Percentiles rank a stretch among this genome's conserved stretches.
These are phyloP conservation scores for Saccharomycopsis schoenii DNA, from an alignment of 805 yeast species.

Conservation along the genomic window DNA sequence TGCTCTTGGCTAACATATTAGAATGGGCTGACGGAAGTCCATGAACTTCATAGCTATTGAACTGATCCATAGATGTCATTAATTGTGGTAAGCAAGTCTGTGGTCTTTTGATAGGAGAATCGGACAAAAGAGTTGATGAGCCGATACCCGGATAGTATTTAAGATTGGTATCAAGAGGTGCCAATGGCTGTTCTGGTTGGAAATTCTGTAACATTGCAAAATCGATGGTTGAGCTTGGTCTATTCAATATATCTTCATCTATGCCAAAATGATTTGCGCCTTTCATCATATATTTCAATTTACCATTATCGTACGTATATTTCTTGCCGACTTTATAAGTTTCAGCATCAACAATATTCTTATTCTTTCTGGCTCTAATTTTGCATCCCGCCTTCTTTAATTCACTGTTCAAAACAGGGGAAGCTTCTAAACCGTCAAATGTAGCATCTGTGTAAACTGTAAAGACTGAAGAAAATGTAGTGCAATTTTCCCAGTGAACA, in stretches of 20 bases:
- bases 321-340: slow-evolving; percentile 9
- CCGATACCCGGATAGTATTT: neutral
- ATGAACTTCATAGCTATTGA: neutral
- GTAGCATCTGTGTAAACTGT: slow-evolving; percentile 19
- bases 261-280: slow-evolving; percentile 16
- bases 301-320: slow-evolving; percentile 10
- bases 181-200: slow-evolving; percentile 1
- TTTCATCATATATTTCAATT: slow-evolving; percentile 2
- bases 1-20: slow-evolving; percentile 2
- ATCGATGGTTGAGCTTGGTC: slow-evolving; percentile 17
- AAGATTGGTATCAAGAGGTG: neutral
- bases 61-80: slow-evolving; percentile 14
- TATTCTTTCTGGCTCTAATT: slow-evolving; percentile 17
- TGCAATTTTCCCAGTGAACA: slow-evolving; percentile 12
- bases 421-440: slow-evolving; percentile 18
- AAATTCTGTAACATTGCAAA: slow-evolving; percentile 13
- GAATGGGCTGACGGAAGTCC: slow-evolving; percentile 5
- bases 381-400: slow-evolving; percentile 18
- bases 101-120: slow-evolving; percentile 14
- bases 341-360: slow-evolving; percentile 6
- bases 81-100: slow-evolving; percentile 18
- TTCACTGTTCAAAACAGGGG: slow-evolving; percentile 16
- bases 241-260: slow-evolving; percentile 9
- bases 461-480: slow-evolving; percentile 10
- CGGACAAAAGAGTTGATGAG: neutral